Base-by-base conservation (phyloP, 177 flowering plant species). In the Tripterygium wilfordii region DNA sequence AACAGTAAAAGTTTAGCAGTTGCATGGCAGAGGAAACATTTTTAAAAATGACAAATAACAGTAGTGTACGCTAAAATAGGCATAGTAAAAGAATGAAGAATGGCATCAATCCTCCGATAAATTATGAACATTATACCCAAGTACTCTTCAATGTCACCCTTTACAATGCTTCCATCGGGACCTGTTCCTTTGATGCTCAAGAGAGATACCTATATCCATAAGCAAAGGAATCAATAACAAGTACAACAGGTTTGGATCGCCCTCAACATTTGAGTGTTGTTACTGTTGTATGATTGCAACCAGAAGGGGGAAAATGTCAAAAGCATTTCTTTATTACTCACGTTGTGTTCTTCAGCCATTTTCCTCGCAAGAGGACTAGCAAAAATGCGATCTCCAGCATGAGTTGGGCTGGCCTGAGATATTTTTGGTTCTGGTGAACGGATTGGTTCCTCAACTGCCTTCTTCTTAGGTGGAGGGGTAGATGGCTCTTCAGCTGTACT, bases 91-190 rank as follows among this genome's bases (percentile, higher is more conserved):
- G n/a, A n/a, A n/a, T n/a, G n/a, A n/a, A n/a, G n/a, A n/a, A n/a
- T n/a, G n/a, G n/a, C 45, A 16, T 23, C 15, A 25, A 14, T 16
- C 3, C 10, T 12, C 12, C 12, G 23, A 13, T 12, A n/a, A 42
- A 23, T 4, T 25, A 4, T 12, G 24, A 10, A 5, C 20, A 24
- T 26, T 12, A 32, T 85, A 88, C 98, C 96, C 69, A 92, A 69
- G 72, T 79, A 92, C 43, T 89, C 97, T 62, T 92, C 99, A 65
- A 92, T 71, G 63, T 92, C 99, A 53, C 92, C 97, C 75, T 88
- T 92, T 48, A 92, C 89, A 60, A 92, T 92, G 54, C 68, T 51
- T 30, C 99, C 99, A 63, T 86, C 96, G 53, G 84, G 79, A 58
- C 99, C 99, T 18, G 96, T 84, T 57, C 99, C 99, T 72, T 80